These are phyloP conservation scores for Brasilioporus rufonigricans DNA, from an alignment of 768 basidiomycete species.

Conservation along the genomic window DNA sequence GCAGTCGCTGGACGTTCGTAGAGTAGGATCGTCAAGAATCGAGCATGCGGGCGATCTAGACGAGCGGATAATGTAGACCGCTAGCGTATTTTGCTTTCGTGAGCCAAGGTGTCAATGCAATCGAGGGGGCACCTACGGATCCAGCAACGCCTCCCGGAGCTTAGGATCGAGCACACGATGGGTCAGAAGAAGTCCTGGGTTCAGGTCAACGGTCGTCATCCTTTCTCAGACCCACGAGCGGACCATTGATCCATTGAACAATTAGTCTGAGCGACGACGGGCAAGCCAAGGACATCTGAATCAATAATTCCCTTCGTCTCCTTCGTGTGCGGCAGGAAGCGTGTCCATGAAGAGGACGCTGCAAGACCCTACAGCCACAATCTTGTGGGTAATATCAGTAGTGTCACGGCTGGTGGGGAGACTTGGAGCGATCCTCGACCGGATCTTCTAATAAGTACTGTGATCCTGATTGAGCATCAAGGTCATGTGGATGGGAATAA, in stretches of 20 bases:
- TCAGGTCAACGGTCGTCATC: background rate
- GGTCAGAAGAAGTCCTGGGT: background rate
- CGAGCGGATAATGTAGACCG: background rate
- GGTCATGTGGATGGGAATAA: background rate
- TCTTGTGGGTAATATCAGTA: background rate
- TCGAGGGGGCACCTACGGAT: background rate
- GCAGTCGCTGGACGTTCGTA: conserved; percentile 49
- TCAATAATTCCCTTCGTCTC: background rate
- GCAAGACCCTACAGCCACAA: background rate
- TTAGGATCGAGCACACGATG: background rate
- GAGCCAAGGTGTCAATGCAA: background rate
- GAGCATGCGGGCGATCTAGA: background rate
- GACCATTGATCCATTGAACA: no score
- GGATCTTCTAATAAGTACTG: background rate
- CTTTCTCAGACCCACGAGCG: background rate
- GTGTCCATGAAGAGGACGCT: background rate
- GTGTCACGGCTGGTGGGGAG: no score
- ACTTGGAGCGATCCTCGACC: no score
- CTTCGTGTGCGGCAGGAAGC: background rate
- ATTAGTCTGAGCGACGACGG: no score
- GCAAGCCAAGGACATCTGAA: background rate
- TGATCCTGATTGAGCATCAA: background rate
- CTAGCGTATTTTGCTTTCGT: background rate
- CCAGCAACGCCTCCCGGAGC: background rate
- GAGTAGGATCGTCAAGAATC: conserved; percentile 25